These are phyloP conservation scores for Pseudoscleropodium purum DNA, from an alignment of 225 moss, liverwort and hornwort species.

Conservation along the genomic window DNA sequence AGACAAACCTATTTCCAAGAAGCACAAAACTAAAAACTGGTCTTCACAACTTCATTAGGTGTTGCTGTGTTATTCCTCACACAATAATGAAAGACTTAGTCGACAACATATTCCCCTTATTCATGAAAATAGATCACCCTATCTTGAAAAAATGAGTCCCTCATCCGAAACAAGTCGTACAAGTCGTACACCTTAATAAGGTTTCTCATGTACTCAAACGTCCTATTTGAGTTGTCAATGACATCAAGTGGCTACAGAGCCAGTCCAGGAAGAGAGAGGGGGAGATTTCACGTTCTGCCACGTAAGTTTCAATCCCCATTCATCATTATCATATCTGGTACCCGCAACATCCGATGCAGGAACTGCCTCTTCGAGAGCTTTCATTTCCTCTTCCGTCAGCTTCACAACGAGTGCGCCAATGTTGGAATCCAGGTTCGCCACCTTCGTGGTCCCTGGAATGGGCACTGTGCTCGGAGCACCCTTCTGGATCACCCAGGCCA, in stretches of 20 bases:
- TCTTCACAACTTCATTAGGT: too few relatives aligned
- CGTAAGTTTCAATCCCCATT: accelerated
- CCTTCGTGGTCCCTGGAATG: constrained; percentile 75
- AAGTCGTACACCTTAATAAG: not conserved
- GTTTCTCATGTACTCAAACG: not conserved
- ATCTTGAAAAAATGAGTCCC: too few relatives aligned
- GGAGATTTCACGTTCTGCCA: constrained; percentile 21
- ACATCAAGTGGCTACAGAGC: not conserved
- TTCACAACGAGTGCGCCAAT: constrained; percentile 34
- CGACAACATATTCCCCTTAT: too few relatives aligned
- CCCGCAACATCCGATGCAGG: constrained; percentile 46
- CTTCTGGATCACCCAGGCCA: constrained; percentile 64
- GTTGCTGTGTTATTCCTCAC: too few relatives aligned
- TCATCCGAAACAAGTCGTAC: too few relatives aligned
- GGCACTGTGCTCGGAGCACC: constrained; percentile 43
- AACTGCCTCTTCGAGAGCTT: constrained; percentile 61
- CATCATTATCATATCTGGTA: not conserved
- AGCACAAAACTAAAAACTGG: too few relatives aligned
- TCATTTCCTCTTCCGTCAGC: constrained; percentile 34
- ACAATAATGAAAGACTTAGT: too few relatives aligned
- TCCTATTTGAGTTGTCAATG: not conserved
- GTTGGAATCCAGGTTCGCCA: constrained; percentile 60
- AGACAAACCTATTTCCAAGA: too few relatives aligned
- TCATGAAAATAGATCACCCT: too few relatives aligned
- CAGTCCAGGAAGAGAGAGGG: constrained; percentile 58